These are phyloP conservation scores for Neofusicoccum ribis DNA, from an alignment of 2,329 filamentous ascomycete species.

Conservation along the genomic window DNA sequence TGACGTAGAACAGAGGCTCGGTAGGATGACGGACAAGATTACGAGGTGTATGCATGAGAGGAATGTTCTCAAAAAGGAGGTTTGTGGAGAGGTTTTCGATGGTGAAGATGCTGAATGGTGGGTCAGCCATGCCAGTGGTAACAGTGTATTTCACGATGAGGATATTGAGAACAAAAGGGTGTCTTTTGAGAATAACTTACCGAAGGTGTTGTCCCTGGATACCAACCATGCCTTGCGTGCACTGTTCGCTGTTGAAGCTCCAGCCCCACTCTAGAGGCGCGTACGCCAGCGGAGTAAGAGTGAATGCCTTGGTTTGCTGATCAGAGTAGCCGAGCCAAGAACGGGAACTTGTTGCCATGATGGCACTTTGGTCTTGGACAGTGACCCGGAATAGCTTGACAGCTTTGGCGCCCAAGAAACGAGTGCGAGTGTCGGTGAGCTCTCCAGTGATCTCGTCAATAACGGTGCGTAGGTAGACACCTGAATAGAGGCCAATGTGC, in stretches of 20 bases:
- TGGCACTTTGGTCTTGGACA: conserved; percentile 78
- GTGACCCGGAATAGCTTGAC: conserved; percentile 91
- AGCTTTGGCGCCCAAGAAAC: conserved; percentile 88
- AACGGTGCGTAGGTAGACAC: conserved; percentile 92
- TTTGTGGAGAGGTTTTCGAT: conserved; percentile 85
- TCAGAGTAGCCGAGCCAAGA: conserved; percentile 97
- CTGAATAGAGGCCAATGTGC: conserved; percentile 93
- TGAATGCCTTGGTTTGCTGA: conserved; percentile 80
- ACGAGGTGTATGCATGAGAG: conserved; percentile 86
- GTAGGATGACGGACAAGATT: conserved; percentile 86
- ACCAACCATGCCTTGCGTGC: conserved; percentile 88
- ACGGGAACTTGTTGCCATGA: conserved; percentile 85
- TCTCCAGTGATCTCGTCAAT: conserved; percentile 95
- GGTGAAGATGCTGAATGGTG: conserved; percentile 72
- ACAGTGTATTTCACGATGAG: no score
- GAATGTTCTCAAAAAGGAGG: conserved; percentile 80
- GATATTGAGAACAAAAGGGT: background rate
- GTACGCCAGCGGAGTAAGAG: conserved; percentile 89
- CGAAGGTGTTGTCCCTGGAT: conserved; percentile 85
- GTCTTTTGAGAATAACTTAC: conserved; percentile 55
- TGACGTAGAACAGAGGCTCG: conserved; percentile 86
- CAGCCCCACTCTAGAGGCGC: conserved; percentile 87
- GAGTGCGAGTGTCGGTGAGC: conserved; percentile 88
- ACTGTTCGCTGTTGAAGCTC: conserved; percentile 96
- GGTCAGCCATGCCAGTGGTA: background rate